Percentiles rank a stretch among this genome's conserved stretches.
These are phyloP conservation scores for Fusarium sp. DNA, from an alignment of 2,329 filamentous ascomycete species.

Conservation along the genomic window DNA sequence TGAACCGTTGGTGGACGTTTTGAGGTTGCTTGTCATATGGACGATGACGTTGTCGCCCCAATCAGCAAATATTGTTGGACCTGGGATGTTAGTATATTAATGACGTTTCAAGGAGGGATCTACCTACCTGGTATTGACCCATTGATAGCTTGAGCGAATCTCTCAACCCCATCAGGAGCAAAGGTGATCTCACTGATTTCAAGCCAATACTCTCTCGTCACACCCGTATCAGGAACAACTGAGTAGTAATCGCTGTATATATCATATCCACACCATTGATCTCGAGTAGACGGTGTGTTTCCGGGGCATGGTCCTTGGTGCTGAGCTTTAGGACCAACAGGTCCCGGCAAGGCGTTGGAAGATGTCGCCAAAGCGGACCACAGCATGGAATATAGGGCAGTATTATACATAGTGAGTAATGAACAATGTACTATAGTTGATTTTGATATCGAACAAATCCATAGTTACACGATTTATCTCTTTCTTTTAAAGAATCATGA, in stretches of 20 bases:
- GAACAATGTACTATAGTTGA: not conserved
- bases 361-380: conserved; percentile 9
- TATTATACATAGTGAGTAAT: conserved; percentile 18
- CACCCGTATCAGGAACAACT: conserved; percentile 61
- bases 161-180: conserved; percentile 62
- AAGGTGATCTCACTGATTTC: conserved; percentile 56
- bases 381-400: conserved; percentile 5
- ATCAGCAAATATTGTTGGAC: conserved; percentile 68
- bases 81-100: conserved; percentile 13
- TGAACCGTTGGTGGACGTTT: conserved; percentile 65
- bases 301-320: conserved; percentile 29
- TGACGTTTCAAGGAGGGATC: too few species aligned
- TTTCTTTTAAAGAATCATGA: conserved; percentile 20
- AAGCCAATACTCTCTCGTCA: conserved; percentile 65
- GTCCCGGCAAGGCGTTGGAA: conserved; percentile 20
- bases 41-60: conserved; percentile 64
- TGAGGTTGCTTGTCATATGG: conserved; percentile 65
- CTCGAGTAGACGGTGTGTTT: conserved; percentile 53
- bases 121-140: conserved; percentile 64
- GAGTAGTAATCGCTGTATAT: conserved; percentile 62
- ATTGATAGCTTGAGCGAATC: conserved; percentile 64
- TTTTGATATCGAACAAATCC: not conserved
- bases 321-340: conserved; percentile 13
- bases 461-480: not conserved
- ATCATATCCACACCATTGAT: conserved; percentile 63